phyloP scores from a whole-genome alignment of 257 asterid species.

The Gardenia jasminoides region DNA sequence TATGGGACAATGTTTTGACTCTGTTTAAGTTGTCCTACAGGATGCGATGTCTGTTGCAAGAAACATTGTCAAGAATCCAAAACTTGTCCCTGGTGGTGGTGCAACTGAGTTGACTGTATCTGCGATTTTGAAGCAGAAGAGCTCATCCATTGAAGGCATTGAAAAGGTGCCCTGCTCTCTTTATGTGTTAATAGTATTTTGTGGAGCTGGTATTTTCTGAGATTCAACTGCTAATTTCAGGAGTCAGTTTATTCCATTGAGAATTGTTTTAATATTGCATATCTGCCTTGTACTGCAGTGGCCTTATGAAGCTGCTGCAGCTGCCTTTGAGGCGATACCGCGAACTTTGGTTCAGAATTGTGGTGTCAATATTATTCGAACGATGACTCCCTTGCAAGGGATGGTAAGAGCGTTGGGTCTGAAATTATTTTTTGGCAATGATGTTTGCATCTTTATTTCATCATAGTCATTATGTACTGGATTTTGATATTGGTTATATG shows the following conservation, averaged over 20 bases:
- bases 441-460: not conserved
- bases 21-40: slow-evolving; percentile 34
- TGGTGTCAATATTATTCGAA: slow-evolving; percentile 91
- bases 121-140: slow-evolving; percentile 80
- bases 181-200: not conserved
- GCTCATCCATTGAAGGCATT: slow-evolving; percentile 86
- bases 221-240: not conserved
- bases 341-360: slow-evolving; percentile 98
- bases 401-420: slow-evolving; percentile 46
- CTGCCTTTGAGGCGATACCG: slow-evolving; percentile 97
- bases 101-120: slow-evolving; percentile 96
- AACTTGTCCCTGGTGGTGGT: slow-evolving; percentile 98
- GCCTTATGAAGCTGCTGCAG: slow-evolving; percentile 99
- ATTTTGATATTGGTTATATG: not conserved
- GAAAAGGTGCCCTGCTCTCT: slow-evolving; percentile 56
- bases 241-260: not conserved
- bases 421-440: not conserved
- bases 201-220: not conserved
- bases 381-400: slow-evolving; percentile 94
- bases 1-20: slow-evolving; percentile 13
- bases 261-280: not conserved
- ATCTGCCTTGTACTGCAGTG: slow-evolving; percentile 43
- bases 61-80: slow-evolving; percentile 86
- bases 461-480: not conserved
- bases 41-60: slow-evolving; percentile 98